These are phyloP conservation scores for Corylus heterophylla DNA, from an alignment of 306 rosid genomes.

Conservation along the genomic window DNA sequence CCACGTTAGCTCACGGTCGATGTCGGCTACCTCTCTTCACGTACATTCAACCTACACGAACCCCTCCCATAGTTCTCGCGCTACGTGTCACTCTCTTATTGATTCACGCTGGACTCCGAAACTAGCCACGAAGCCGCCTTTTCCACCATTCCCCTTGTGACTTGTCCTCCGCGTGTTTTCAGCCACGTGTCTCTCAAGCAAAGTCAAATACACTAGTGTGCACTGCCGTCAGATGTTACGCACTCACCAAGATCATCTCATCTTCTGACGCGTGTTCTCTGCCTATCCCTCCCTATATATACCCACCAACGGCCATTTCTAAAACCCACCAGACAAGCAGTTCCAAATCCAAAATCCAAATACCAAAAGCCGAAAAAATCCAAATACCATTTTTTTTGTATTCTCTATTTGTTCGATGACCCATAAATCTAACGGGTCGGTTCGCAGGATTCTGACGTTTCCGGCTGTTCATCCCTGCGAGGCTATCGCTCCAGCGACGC, in stretches of 20 bases:
- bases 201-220: not conserved
- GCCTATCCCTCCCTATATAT: conserved; percentile 1
- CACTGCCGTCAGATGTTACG: not conserved
- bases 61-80: conserved; percentile 19
- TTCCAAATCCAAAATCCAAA: conserved; percentile 30
- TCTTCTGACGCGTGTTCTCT: conserved; percentile 49
- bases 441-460: conserved; percentile 65
- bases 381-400: not conserved
- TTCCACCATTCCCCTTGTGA: not conserved
- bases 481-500: conserved; percentile 40
- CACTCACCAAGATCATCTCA: too few species aligned
- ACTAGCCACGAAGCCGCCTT: conserved; percentile 25
- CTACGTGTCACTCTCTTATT: conserved; percentile 38
- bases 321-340: not conserved
- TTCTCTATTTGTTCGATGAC: conserved; percentile 42
- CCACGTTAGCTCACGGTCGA: conserved; percentile 24
- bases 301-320: not conserved
- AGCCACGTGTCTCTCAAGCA: conserved; percentile 22
- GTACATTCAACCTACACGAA: conserved; percentile 41
- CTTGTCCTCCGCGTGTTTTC: too few species aligned
- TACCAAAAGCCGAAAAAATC: not conserved
- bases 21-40: conserved; percentile 48
- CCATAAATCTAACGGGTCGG: conserved; percentile 30
- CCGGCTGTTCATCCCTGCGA: conserved; percentile 76
- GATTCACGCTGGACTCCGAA: not conserved